Evolutionary conservation across 352 stramenopile species (phyloP), one percentile per base, ranked within the genome.

Genomic region (Pythium utonaiense): DNA sequence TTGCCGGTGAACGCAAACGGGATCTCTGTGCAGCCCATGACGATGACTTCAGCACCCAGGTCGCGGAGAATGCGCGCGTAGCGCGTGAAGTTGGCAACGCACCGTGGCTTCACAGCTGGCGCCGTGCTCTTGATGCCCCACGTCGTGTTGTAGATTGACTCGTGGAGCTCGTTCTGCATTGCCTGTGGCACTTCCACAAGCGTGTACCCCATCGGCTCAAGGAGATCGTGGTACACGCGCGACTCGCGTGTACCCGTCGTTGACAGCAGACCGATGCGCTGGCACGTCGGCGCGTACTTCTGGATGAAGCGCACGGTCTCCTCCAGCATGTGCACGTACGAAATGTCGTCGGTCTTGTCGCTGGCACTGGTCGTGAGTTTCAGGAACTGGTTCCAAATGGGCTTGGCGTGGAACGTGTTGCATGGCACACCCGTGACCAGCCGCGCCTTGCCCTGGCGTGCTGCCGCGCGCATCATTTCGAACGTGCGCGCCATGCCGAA

Each of bases 71-170:
- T 56, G 19, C 67, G 55, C 3, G 77, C 78, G 40, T 87, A 92
- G 13, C 68, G 71, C 12, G 86, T 66, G 36, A 88, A 92, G 53
- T 89, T 90, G 27, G 70, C 62, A 17, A 82, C 69, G 25, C 69
- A 75, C n/a, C 64, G 71, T 4, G 71, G 57, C 13, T 80, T 83
- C 31, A 89, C 80, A 4, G 52, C 62, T 9, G 83, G 78, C 41
- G 80, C 78, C 2, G 77, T 86, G 66, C 80, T 88, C 71, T 92
- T 89, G 62, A 90, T 86, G 36, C 78, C 78, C 80, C 80, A 92
- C 16, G 67, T 70, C 7, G 65, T 78, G 57, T 90, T 77, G 62
- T 88, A 90, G 63, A 90, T 88, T 9, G 78, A 85, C 36, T 88
- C 83, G 53, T 90, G 78, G 13, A 90, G 67, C 42, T 88, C 83